Evolutionary conservation across 148 eudicot genomes (phyloP).

Genomic region (Spergularia marina): DNA sequence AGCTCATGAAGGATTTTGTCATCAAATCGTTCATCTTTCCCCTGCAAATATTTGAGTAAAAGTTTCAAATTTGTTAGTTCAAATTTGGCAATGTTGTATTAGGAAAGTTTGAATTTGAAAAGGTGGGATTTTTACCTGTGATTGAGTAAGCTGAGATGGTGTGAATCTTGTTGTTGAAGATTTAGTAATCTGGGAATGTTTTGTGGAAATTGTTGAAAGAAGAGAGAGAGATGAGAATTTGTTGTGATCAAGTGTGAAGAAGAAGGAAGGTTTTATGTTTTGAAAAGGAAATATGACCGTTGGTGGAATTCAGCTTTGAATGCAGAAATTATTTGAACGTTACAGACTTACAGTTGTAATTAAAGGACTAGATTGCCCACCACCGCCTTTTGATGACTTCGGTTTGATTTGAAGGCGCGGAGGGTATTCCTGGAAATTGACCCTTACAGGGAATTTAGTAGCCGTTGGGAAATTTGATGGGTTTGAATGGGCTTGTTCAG

Average conservation of each 20-base stretch:
- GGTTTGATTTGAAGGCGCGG: neutral
- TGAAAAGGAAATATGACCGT: conserved; percentile 32
- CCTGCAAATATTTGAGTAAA: neutral
- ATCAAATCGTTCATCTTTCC: conserved; percentile 73
- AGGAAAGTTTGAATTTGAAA: neutral
- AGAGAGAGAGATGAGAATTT: conserved; percentile 2
- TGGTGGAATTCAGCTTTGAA: conserved; percentile 6
- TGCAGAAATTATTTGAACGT: conserved; percentile 18
- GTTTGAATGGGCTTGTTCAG: neutral
- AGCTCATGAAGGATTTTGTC: conserved; percentile 88
- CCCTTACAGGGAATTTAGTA: neutral
- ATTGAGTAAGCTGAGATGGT: neutral
- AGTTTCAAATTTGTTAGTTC: neutral
- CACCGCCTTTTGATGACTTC: neutral
- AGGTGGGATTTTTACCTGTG: neutral
- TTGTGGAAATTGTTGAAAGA: conserved; percentile 17
- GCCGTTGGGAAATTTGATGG: conserved; percentile 21
- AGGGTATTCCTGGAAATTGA: conserved; percentile 17
- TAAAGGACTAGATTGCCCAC: conserved; percentile 2
- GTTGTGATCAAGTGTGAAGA: neutral
- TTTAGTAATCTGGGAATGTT: neutral
- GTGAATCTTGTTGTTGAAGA: neutral
- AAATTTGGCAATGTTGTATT: neutral
- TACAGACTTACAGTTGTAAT: neutral
- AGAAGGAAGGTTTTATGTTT: conserved; percentile 20